These are phyloP conservation scores for Arachnopeziza araneosa DNA, from an alignment of 2,329 filamentous ascomycete species.

Conservation along the genomic window DNA sequence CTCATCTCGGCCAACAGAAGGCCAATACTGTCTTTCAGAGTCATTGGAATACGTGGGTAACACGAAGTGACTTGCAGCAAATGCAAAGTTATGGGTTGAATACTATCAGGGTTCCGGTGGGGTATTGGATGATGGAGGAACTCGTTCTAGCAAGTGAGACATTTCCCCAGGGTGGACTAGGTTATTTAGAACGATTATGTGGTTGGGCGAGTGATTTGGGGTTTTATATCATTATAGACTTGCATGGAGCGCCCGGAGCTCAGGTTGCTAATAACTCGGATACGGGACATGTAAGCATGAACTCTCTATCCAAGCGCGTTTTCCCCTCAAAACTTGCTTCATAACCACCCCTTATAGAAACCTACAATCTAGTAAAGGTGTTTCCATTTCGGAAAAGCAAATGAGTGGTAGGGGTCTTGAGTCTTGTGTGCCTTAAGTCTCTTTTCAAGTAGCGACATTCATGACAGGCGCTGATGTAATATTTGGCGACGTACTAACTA, in stretches of 20 bases:
- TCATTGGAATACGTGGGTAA: slow-evolving; percentile 46
- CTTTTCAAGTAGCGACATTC: too few relatives aligned
- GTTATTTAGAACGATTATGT: slow-evolving; percentile 39
- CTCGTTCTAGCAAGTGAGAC: slow-evolving; percentile 40
- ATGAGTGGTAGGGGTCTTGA: too few relatives aligned
- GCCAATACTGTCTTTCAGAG: slow-evolving; percentile 39
- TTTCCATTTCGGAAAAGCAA: too few relatives aligned
- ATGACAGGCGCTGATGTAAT: too few relatives aligned
- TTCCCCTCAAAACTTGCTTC: too few relatives aligned
- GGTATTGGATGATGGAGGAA: slow-evolving; percentile 45
- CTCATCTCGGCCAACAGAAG: slow-evolving; percentile 36
- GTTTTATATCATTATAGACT: slow-evolving; percentile 45
- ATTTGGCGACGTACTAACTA: background rate
- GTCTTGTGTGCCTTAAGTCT: too few relatives aligned
- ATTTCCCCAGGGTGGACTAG: slow-evolving; percentile 41
- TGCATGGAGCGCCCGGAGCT: slow-evolving; percentile 43
- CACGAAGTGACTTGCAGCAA: slow-evolving; percentile 37
- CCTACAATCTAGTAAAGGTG: too few relatives aligned
- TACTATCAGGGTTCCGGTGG: slow-evolving; percentile 43
- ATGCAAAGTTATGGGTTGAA: slow-evolving; percentile 43
- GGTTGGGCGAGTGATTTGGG: slow-evolving; percentile 39
- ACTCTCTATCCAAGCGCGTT: too few relatives aligned
- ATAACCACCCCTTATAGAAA: too few relatives aligned
- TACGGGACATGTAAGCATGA: slow-evolving; percentile 13
- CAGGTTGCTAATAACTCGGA: slow-evolving; percentile 38